Base-by-base conservation (phyloP, 2,329 filamentous ascomycete species). In the Diaporthe sp. region DNA sequence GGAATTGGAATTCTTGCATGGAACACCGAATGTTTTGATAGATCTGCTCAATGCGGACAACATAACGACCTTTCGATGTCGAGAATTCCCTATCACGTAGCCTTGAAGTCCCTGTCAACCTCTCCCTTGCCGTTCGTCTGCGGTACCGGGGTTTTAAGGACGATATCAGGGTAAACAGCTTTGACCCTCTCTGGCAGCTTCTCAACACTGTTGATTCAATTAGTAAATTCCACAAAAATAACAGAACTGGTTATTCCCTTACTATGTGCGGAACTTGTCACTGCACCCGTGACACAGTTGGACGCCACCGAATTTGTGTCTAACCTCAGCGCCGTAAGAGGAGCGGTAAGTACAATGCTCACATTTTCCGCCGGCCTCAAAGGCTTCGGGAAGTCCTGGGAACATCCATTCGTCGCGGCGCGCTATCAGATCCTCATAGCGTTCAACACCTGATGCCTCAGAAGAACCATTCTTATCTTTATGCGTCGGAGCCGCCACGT, bases 341-440 rank as follows among this genome's bases (percentile, higher is more conserved):
- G 37, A 9, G 3, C 71, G 72, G 35, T 74, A 75, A 9, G 25
- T 15, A 42, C 77, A 78, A 8, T 51, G 30, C 9, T 72, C 32
- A 53, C 77, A 78, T 9, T 72, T 39, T 22, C 58, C 76, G 25
- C 66, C 61, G n/a, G 27, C 44, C 39, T 77, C 71, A 19, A 79
- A 72, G 8, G 73, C 27, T 0, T 69, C 73, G 17, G 71, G n/a
- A 6, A 79, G 65, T 37, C 63, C 77, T 2, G 71, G 72, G 50
- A 78, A 77, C 75, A 79, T 73, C 25, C 78, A 69, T 25, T 76
- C 56, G 1, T 75, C 74, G 70, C 71, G 58, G 13, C 70, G 59
- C 22, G 39, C 39, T 22, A 77, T 30, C n/a, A 77, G 12, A 27
- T 39, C 50, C 19, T 17, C 17, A 39, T 78, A 78, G 15, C 74